Base-by-base conservation (phyloP, 257 asterid genomes). In the Marsdenia floribunda region DNA sequence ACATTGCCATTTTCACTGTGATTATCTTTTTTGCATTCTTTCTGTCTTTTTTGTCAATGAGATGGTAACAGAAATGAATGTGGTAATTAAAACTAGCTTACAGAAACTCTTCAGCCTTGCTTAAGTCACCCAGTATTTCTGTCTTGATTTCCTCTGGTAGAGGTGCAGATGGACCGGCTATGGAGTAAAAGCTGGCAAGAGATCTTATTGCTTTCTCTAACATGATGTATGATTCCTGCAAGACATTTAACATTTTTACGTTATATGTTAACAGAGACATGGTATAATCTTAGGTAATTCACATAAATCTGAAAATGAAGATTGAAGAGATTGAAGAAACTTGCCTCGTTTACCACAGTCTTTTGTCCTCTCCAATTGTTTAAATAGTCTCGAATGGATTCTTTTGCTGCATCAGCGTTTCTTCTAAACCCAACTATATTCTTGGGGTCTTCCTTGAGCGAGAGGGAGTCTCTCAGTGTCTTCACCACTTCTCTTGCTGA, bases 381-480 rank as follows among this genome's bases (percentile, higher is more conserved):
- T 74, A 94, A 73, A 76, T 88, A 94, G 24, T 83, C 96, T 73
- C 96, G 76, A 67, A 94, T 94, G 0, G 99, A 90, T 67, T 88
- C 96, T 80, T 89, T 94, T 8, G 99, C 99, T 2, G 97, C 88
- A 80, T 94, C 99, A 42, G 98, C 97, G 2, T 88, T 90, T 57
- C 99, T 81, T 40, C 99, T 86, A 54, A 94, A 92, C 87, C 89
- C 89, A n/a, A 90, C 88, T n/a, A 57, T 84, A 63, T 90, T 95
- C 50, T 78, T 85, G 0, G 97, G 80, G 22, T 90, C 93, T 74
- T 94, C 96, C 63, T 86, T 82, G 33, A 29, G 33, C 33, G 33
- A 29, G 22, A 94, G 29, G 1, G 99, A 94, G 72, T 90, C 92
- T 0, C 97, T 90, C 65, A 92, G 85, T 13, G 98, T 93, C 73